Conservation (phyloP, 352 stramenopile genomes). For the Pythium biforme region DNA sequence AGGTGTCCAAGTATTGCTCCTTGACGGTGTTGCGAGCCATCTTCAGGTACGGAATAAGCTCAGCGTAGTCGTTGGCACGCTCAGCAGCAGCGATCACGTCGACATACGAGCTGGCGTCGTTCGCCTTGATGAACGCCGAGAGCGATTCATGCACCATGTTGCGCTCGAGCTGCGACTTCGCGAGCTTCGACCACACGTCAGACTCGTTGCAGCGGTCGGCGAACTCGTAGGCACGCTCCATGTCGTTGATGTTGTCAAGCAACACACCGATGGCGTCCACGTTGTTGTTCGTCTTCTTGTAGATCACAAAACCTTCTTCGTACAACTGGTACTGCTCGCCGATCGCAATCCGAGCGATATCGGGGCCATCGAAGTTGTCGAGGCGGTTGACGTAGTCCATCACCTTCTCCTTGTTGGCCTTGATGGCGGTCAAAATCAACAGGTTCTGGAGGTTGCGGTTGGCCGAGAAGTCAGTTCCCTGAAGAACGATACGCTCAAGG, state of each 20-base stretch:
- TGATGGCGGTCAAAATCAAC: constrained; percentile 99
- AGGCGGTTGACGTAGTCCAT: constrained; percentile 99
- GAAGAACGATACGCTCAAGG: constrained; percentile 99
- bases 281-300: constrained; percentile 99
- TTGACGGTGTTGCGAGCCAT: constrained; percentile 99
- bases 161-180: constrained; percentile 97
- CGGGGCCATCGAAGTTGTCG: constrained; percentile 99
- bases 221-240: constrained; percentile 98
- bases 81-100: constrained; percentile 98
- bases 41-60: constrained; percentile 98
- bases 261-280: constrained; percentile 92
- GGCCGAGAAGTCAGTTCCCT: constrained; percentile 99
- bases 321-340: constrained; percentile 98
- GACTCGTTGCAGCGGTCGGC: constrained; percentile 98
- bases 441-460: constrained; percentile 99
- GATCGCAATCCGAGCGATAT: constrained; percentile 99
- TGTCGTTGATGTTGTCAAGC: constrained; percentile 96
- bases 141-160: constrained; percentile 97
- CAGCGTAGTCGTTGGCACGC: constrained; percentile 94
- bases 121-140: constrained; percentile 98
- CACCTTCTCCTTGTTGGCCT: constrained; percentile 97
- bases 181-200: constrained; percentile 98
- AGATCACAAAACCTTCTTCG: constrained; percentile 99
- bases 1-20: constrained; percentile 99
- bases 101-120: constrained; percentile 97